Evolutionary conservation across 2,329 filamentous ascomycete species (phyloP).

Genomic region (Fusarium sp.): DNA sequence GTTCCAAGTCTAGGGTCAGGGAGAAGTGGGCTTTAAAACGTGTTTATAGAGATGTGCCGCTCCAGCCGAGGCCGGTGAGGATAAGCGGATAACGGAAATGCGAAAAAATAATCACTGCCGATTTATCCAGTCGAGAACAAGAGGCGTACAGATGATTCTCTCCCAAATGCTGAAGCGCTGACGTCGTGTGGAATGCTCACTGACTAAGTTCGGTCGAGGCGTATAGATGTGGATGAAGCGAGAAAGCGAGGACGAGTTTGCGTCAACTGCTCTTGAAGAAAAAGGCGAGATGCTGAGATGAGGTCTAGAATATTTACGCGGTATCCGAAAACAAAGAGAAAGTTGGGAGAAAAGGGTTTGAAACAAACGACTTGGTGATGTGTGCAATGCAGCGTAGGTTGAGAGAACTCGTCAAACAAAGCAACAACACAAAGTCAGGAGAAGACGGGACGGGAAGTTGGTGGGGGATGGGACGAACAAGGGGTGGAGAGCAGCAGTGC

Average conservation of each 20-base stretch:
- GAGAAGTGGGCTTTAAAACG: not conserved
- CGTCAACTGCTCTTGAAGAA: not conserved
- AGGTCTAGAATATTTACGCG: not conserved
- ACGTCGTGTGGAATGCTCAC: slow-evolving; percentile 9
- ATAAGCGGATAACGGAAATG: not conserved
- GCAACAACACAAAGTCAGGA: slow-evolving; percentile 2
- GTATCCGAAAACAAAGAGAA: not conserved
- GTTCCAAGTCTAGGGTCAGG: not conserved
- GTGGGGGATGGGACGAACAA: slow-evolving; percentile 1
- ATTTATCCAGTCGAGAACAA: slow-evolving; percentile 8
- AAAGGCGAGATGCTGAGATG: not conserved
- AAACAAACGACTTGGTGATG: not conserved
- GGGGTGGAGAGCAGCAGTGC: not conserved
- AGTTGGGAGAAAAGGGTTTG: not conserved
- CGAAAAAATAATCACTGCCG: slow-evolving; percentile 1
- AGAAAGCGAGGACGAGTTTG: not conserved
- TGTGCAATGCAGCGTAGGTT: not conserved
- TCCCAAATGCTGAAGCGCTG: slow-evolving; percentile 1
- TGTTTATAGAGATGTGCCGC: slow-evolving; percentile 4
- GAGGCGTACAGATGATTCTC: not conserved
- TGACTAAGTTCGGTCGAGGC: slow-evolving; percentile 30
- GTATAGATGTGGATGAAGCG: slow-evolving; percentile 5
- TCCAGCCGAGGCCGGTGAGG: not conserved
- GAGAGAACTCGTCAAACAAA: not conserved
- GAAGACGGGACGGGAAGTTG: not conserved